These are phyloP conservation scores for Pseudogymnoascus verrucosus DNA, from an alignment of 2,329 filamentous ascomycete genomes.

Conservation along the genomic window DNA sequence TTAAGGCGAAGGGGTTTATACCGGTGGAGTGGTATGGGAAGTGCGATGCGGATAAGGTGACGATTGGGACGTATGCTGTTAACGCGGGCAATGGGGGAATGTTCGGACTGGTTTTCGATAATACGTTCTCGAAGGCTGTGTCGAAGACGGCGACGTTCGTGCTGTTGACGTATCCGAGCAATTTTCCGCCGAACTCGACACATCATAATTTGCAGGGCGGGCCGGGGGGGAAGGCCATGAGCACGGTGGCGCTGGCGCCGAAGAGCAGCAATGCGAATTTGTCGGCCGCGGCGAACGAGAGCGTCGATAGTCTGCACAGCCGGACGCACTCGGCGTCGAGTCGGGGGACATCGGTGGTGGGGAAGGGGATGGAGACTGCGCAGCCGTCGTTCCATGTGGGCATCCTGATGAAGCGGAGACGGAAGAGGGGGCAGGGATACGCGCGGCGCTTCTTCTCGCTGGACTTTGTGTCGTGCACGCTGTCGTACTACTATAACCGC, in stretches of 20 bases:
- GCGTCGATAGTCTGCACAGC: conserved; percentile 54
- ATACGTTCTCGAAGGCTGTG: conserved; percentile 92
- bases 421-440: conserved; percentile 90
- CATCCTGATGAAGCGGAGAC: conserved; percentile 76
- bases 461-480: conserved; percentile 85
- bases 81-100: conserved; percentile 69
- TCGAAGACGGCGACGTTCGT: conserved; percentile 95
- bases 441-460: conserved; percentile 92
- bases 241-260: conserved; percentile 12
- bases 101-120: conserved; percentile 96
- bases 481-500: conserved; percentile 94
- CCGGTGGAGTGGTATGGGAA: conserved; percentile 82
- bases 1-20: conserved; percentile 60
- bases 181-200: conserved; percentile 65
- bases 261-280: neutral
- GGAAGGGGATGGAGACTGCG: conserved; percentile 40
- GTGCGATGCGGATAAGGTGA: conserved; percentile 93
- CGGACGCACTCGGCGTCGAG: conserved; percentile 29
- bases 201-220: conserved; percentile 50
- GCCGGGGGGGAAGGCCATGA: conserved; percentile 19
- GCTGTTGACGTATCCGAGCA: conserved; percentile 85
- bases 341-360: conserved; percentile 43
- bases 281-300: conserved; percentile 24
- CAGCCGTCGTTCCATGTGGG: conserved; percentile 67
- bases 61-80: conserved; percentile 83